These are phyloP conservation scores for Mortierella sp. DNA, from an alignment of 371 early-diverging fungal genomes.

Conservation along the genomic window DNA sequence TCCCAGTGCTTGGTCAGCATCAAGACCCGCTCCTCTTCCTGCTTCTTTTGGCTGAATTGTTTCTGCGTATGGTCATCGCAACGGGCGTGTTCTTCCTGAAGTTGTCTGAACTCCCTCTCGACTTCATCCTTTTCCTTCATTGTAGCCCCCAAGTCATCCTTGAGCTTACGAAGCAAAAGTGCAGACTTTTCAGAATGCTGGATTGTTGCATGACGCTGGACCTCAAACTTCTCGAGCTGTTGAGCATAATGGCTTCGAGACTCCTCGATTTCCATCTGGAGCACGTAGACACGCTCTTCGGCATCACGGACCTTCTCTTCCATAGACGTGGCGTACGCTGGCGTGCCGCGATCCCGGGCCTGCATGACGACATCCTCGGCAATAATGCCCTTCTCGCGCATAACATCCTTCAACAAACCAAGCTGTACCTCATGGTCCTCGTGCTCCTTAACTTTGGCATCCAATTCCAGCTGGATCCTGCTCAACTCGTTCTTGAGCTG, in stretches of 20 bases:
- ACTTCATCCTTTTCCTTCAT: slow-evolving; percentile 45
- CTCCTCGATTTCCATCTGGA: slow-evolving; percentile 36
- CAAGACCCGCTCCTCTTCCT: slow-evolving; percentile 40
- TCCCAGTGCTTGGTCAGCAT: slow-evolving; percentile 40
- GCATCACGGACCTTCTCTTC: slow-evolving; percentile 36
- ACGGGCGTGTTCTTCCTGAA: slow-evolving; percentile 38
- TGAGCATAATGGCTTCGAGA: slow-evolving; percentile 17
- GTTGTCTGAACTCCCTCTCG: slow-evolving; percentile 25
- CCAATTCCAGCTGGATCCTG: slow-evolving; percentile 65
- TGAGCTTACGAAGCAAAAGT: slow-evolving; percentile 46
- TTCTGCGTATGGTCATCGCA: slow-evolving; percentile 15
- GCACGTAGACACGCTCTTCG: slow-evolving; percentile 15
- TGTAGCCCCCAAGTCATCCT: slow-evolving; percentile 48
- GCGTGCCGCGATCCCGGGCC: slow-evolving; percentile 36
- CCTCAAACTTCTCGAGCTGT: slow-evolving; percentile 29
- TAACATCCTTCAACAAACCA: slow-evolving; percentile 72
- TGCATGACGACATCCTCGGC: slow-evolving; percentile 42
- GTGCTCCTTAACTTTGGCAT: slow-evolving; percentile 61
- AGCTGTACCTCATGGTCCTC: slow-evolving; percentile 75
- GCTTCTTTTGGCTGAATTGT: slow-evolving; percentile 20
- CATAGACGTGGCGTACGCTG: slow-evolving; percentile 29
- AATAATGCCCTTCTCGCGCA: slow-evolving; percentile 65
- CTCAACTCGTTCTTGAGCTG: slow-evolving; percentile 59
- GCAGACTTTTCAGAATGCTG: slow-evolving; percentile 46
- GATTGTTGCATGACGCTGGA: slow-evolving; percentile 41